Evolutionary conservation across 192 early-diverging fungal species (phyloP), one percentile per base, ranked within the genome.

Genomic region (Pilobolus umbonatus): DNA sequence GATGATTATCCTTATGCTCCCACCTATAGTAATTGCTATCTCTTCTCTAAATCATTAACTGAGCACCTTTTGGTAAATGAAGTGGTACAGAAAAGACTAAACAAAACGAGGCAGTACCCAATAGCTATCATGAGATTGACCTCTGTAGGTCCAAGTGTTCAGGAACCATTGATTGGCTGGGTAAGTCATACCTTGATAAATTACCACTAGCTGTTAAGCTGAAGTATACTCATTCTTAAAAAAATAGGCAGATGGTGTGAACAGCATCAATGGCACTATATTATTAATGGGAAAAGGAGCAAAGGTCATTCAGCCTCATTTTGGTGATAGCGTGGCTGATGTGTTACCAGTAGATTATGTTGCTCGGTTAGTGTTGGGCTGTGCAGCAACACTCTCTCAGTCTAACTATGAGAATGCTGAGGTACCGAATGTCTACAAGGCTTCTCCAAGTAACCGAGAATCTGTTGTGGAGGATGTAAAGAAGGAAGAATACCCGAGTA

Each of bases 31-130:
- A 80, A 72, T 42, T 64, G 65, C 0, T 75, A 77, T 32, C 56
- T 67, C 0, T 80, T 77, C 59, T 71, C 78, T 19, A 80, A 80
- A 24, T 57, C 69, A 4, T 36, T 80, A 21, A 66, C 75, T 9
- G 78, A 80, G 34, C 75, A 77, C 51, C 28, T 80, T 21, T 59
- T 80, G 25, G 53, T 60, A 4, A 39, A 49, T 12, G 44, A 65
- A 32, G 49, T 65, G 0, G n/a, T 32, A 0, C 58, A 65, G 17
- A 72, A 75, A 5, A 67, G 68, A 22, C 26, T 28, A 9, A 65
- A 38, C 6, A 40, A 42, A 14, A 43, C 46, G 1, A 25, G 29
- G 22, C 65, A 63, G 19, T 72, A 42, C 29, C 65, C 71, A 9
- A 60, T 72, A 2, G 49, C 51, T 3, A 72, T 72, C 39, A 45